phyloP scores from a whole-genome alignment of 169 alveolate species.

The Plasmodium gonderi region DNA sequence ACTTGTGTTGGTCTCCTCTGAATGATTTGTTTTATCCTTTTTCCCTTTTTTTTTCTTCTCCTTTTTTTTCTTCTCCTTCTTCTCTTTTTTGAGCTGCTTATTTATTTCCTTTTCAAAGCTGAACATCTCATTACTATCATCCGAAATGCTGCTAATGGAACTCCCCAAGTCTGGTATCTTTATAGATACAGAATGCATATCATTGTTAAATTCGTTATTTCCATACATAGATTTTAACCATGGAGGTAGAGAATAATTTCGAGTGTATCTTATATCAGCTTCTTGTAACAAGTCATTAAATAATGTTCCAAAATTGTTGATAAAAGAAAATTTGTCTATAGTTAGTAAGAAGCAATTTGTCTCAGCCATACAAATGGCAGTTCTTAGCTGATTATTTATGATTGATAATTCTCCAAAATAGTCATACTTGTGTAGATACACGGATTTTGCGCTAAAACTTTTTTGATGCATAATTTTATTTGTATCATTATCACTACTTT shows the following conservation, averaged over 20 bases:
- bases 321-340: slow-evolving; percentile 51
- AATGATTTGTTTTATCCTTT: neutral
- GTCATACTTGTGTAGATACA: slow-evolving; percentile 61
- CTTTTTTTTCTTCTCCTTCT: slow-evolving; percentile 19
- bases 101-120: slow-evolving; percentile 63
- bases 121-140: slow-evolving; percentile 43
- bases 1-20: neutral
- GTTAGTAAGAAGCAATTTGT: slow-evolving; percentile 74
- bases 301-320: slow-evolving; percentile 24
- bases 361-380: slow-evolving; percentile 72
- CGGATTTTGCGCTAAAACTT: neutral
- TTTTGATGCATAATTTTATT: neutral
- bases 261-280: slow-evolving; percentile 63
- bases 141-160: slow-evolving; percentile 54
- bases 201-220: neutral
- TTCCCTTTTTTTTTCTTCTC: neutral
- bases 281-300: slow-evolving; percentile 70
- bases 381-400: slow-evolving; percentile 67
- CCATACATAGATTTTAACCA: slow-evolving; percentile 72
- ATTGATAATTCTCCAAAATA: slow-evolving; percentile 73
- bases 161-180: slow-evolving; percentile 41
- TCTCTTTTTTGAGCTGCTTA: slow-evolving; percentile 26
- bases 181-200: slow-evolving; percentile 14
- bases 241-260: slow-evolving; percentile 54
- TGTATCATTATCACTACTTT: neutral